Percentiles rank a stretch among this genome's conserved stretches.
Evolutionary conservation across 192 early-diverging fungal genomes (phyloP).

Genomic region (Coemansia sp.): DNA sequence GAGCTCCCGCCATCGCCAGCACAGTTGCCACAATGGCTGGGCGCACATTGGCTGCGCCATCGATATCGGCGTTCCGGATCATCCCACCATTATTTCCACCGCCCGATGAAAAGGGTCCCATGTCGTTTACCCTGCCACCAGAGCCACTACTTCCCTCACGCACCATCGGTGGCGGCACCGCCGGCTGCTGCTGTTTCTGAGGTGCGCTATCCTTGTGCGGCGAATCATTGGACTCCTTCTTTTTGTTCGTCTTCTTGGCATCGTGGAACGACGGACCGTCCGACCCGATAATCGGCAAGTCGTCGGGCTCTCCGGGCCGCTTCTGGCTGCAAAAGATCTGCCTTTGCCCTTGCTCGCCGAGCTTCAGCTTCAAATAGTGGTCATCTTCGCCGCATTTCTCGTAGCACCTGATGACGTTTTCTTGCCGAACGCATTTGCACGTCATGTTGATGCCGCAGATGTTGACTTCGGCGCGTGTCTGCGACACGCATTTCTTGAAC

Average conservation of each 20-base stretch:
- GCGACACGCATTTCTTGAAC: conserved; percentile 45
- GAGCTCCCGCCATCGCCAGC: neutral
- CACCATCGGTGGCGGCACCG: neutral
- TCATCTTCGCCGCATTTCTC: conserved; percentile 48
- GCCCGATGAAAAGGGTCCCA: neutral
- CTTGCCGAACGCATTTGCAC: conserved; percentile 44
- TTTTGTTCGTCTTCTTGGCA: conserved; percentile 1
- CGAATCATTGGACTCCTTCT: neutral
- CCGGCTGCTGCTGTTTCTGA: neutral
- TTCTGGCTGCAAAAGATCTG: conserved; percentile 51
- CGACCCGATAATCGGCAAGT: conserved; percentile 41
- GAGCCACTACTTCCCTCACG: neutral
- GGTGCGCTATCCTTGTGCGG: too few relatives aligned
- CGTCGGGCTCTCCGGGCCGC: conserved; percentile 36
- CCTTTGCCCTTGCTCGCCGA: conserved; percentile 39
- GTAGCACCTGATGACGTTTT: conserved; percentile 36
- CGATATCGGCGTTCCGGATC: conserved; percentile 18
- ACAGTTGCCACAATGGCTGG: neutral
- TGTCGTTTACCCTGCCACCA: too few relatives aligned
- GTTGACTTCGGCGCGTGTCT: conserved; percentile 47
- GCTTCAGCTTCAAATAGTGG: conserved; percentile 26
- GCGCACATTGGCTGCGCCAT: conserved; percentile 7
- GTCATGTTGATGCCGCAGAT: conserved; percentile 54
- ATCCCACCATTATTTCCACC: conserved; percentile 10
- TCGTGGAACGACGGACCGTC: conserved; percentile 11